Evolutionary conservation across 306 rosid genomes (phyloP).

Genomic region (Rosa multiflora): DNA sequence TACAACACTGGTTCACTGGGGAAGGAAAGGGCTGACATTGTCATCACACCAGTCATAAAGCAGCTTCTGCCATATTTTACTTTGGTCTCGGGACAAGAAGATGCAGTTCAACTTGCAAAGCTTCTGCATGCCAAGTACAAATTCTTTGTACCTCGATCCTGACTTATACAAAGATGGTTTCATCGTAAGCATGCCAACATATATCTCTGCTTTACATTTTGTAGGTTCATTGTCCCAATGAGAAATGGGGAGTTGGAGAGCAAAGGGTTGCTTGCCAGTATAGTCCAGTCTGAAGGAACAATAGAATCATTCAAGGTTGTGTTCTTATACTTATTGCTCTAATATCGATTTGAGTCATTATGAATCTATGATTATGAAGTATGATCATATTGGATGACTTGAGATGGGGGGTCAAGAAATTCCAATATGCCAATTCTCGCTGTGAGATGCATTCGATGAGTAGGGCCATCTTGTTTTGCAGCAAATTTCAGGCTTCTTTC

Average conservation of each 20-base stretch:
- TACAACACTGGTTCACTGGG: slow-evolving; percentile 56
- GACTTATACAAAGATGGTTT: slow-evolving; percentile 3
- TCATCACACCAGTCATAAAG: slow-evolving; percentile 88
- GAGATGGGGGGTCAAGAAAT: not conserved
- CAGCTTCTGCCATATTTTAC: slow-evolving; percentile 81
- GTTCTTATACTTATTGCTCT: slow-evolving; percentile 15
- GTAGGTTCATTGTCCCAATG: slow-evolving; percentile 82
- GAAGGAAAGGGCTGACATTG: slow-evolving; percentile 79
- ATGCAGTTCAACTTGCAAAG: slow-evolving; percentile 88
- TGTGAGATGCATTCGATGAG: not conserved
- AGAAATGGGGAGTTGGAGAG: slow-evolving; percentile 83
- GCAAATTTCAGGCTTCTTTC: not conserved
- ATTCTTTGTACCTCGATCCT: not conserved
- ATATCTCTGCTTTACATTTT: slow-evolving; percentile 7
- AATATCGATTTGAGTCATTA: not conserved
- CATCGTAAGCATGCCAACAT: not conserved
- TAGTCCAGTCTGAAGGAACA: slow-evolving; percentile 68
- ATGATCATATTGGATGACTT: not conserved
- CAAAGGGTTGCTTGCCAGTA: slow-evolving; percentile 76
- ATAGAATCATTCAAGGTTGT: slow-evolving; percentile 81
- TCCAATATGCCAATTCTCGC: not conserved
- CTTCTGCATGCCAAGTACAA: slow-evolving; percentile 71
- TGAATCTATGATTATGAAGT: not conserved
- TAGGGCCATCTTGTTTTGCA: not conserved
- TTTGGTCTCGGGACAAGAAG: slow-evolving; percentile 94